These are phyloP conservation scores for Stagonosporopsis vannaccii DNA, from an alignment of 2,329 filamentous ascomycete genomes.

Conservation along the genomic window DNA sequence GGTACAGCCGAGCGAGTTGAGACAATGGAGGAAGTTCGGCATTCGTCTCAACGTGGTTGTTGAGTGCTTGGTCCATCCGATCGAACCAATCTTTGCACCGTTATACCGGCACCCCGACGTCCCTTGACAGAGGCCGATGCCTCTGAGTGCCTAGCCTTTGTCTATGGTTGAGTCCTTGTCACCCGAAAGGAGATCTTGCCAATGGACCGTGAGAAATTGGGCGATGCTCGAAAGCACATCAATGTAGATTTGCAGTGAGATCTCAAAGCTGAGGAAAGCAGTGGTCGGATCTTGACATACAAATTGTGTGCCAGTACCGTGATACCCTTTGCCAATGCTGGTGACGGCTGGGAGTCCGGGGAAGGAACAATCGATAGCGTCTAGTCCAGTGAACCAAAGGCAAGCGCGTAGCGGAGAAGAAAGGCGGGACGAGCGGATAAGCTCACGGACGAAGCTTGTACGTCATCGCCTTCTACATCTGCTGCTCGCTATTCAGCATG, in stretches of 20 bases:
- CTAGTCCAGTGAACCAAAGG: constrained; percentile 7
- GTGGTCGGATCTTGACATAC: not conserved
- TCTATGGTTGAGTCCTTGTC: not conserved
- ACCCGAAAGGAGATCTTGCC: not conserved
- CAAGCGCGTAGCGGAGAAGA: constrained; percentile 15
- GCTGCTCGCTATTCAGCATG: not conserved
- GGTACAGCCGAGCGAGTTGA: constrained; percentile 4
- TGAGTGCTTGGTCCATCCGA: constrained; percentile 5
- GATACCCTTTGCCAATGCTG: constrained; percentile 11
- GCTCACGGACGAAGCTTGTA: constrained; percentile 10
- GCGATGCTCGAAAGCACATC: not conserved
- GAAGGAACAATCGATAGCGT: constrained; percentile 10
- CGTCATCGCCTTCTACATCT: constrained; percentile 10
- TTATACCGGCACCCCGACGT: not conserved
- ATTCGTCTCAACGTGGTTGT: constrained; percentile 1
- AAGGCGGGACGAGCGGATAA: constrained; percentile 8
- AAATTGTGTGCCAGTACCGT: not conserved
- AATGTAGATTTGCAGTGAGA: not conserved
- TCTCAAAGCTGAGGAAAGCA: not conserved
- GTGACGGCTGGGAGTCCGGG: constrained; percentile 7
- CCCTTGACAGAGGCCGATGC: not conserved
- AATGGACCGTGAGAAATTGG: not conserved
- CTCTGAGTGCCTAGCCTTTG: not conserved
- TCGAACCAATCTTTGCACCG: constrained; percentile 2
- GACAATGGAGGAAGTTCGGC: not conserved